A percentile compares a stretch with the other conserved stretches of the same genome.
Evolutionary conservation across 257 asterid genomes (phyloP).

Genomic region (Penstemon newberryi): DNA sequence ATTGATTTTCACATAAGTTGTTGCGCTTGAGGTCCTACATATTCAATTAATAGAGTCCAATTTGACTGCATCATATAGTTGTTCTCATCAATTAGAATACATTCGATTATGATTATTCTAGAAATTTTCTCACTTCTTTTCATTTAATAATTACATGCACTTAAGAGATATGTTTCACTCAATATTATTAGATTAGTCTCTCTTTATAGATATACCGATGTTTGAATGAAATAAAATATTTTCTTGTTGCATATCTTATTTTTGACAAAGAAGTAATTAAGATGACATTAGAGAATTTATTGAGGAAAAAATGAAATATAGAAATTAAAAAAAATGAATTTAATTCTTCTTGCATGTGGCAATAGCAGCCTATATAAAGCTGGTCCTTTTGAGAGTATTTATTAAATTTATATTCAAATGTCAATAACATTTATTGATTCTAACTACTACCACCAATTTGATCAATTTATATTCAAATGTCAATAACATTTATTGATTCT

Average conservation of each 20-base stretch:
- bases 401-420: conserved; percentile 1
- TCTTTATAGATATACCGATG: not conserved
- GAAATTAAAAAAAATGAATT: not conserved
- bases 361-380: conserved; percentile 2
- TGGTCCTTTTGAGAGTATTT: not conserved
- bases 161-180: no score
- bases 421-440: conserved; percentile 10
- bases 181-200: no score
- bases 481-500: not conserved
- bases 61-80: no score
- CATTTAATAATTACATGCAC: no score
- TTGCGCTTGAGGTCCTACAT: no score
- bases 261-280: no score
- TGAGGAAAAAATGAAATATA: not conserved
- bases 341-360: not conserved
- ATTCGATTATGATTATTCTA: no score
- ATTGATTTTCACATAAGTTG: no score
- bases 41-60: no score
- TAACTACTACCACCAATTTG: no score
- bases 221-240: not conserved
- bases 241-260: not conserved
- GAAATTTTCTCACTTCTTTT: no score
- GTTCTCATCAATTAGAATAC: no score
- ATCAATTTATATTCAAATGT: conserved; percentile 4
- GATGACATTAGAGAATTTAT: not conserved